Evolutionary conservation across 2,329 filamentous ascomycete species (phyloP), one percentile per base, ranked within the genome.

Genomic region (Ophiostoma ulmi): DNA sequence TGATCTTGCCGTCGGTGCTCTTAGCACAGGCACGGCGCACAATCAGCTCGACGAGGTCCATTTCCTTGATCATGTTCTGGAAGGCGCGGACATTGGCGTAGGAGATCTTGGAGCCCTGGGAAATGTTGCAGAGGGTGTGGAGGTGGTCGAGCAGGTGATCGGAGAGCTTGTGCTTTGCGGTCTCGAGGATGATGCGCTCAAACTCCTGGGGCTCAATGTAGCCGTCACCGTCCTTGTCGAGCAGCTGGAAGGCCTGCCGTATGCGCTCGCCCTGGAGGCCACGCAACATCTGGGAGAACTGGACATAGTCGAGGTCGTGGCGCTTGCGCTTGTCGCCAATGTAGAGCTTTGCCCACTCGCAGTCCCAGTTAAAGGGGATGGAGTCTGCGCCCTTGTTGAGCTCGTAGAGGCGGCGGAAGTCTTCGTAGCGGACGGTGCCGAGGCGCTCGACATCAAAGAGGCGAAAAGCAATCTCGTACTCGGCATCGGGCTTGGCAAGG

Each of bases 401-500:
- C 81, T 94, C 91, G 81, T 96, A 97, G 72, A 94, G 83, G 72
- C 88, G 86, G 78, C 92, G 89, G 81, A 99, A 94, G 76, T 93
- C 88, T 55, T 97, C 91, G 78, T 94, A 97, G 79, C 94, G 94
- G 77, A 99, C 93, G 67, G 87, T 87, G 73, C 95, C 95, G 26
- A 88, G 91, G 73, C 91, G 88, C 69, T 94, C 89, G 76, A 92
- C 86, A 78, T 98, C 94, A 81, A 99, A 99, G 70, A 99, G 87
- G 76, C 95, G 92, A 83, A 98, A 99, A 20, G 95, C 94, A 76
- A 99, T 97, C 81, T 98, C 94, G 82, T 99, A 99, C 83, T 99
- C 95, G 79, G 95, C 95, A 78, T 98, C 95, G 73, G 95, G 91
- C 82, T 97, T 98, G 75, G 86, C 86, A 72, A 99, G 89, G 74